Evolutionary conservation across 2,329 filamentous ascomycete genomes (phyloP).

Genomic region (Simplicillium aogashimaense): DNA sequence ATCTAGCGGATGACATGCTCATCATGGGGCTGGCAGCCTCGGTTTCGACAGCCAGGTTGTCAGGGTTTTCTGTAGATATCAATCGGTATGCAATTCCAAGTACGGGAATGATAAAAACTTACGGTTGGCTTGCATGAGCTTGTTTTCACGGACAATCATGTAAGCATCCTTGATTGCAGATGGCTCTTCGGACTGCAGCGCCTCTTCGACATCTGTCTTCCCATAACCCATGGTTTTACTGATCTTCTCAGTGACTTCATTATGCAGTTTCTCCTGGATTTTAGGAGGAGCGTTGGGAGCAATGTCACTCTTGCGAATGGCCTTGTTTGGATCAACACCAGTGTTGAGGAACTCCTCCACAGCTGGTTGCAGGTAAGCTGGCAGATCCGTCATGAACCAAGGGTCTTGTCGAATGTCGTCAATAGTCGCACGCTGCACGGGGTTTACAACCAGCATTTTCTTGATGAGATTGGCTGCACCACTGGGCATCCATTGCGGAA

Average conservation of each 20-base stretch:
- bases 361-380: constrained; percentile 76
- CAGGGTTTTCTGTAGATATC: constrained; percentile 19
- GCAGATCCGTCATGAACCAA: constrained; percentile 86
- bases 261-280: constrained; percentile 81
- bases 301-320: constrained; percentile 74
- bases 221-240: constrained; percentile 98
- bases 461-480: constrained; percentile 77
- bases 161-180: constrained; percentile 99
- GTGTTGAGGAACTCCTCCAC: constrained; percentile 90
- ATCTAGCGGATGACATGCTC: constrained; percentile 45
- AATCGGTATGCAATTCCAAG: constrained; percentile 14
- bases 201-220: constrained; percentile 89
- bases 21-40: constrained; percentile 39
- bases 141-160: constrained; percentile 94
- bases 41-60: constrained; percentile 21
- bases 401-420: constrained; percentile 86
- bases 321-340: constrained; percentile 85
- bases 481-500: constrained; percentile 81
- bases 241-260: constrained; percentile 88
- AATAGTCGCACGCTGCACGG: constrained; percentile 87
- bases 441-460: constrained; percentile 91
- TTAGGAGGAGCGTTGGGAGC: constrained; percentile 68
- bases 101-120: constrained; percentile 31
- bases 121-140: constrained; percentile 93
- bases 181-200: constrained; percentile 81